phyloP scores from a whole-genome alignment of 179 eudicot species.

The Actinidia polygama region DNA sequence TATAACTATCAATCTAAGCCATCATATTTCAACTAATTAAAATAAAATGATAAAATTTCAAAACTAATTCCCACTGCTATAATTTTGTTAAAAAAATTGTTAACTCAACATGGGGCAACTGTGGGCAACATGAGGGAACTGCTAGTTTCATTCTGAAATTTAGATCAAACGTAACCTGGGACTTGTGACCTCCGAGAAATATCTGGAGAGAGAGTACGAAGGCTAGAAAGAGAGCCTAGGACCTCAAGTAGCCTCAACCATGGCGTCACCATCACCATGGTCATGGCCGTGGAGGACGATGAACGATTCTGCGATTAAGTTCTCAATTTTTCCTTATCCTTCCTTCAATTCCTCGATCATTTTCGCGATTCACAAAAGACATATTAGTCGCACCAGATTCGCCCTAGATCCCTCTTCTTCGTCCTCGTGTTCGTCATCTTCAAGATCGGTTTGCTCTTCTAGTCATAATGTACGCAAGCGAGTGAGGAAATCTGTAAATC shows the following conservation, averaged over 20 bases:
- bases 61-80: too few species aligned
- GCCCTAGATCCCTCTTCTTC: slow-evolving; percentile 11
- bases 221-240: neutral
- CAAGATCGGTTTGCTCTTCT: neutral
- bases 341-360: slow-evolving; percentile 10
- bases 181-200: neutral
- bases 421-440: slow-evolving; percentile 10
- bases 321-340: slow-evolving; percentile 2
- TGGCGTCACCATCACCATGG: slow-evolving; percentile 24
- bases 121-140: too few species aligned
- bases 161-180: too few species aligned
- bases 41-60: too few species aligned
- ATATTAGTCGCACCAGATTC: neutral
- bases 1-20: too few species aligned
- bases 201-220: neutral
- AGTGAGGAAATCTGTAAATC: neutral
- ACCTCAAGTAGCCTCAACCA: neutral
- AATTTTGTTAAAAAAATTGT: too few species aligned
- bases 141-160: too few species aligned
- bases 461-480: slow-evolving; percentile 19
- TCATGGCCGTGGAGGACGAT: slow-evolving; percentile 8
- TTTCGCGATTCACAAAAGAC: slow-evolving; percentile 14
- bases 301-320: neutral
- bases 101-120: too few species aligned
- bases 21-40: too few species aligned